A percentile compares a stretch with the other conserved stretches of the same genome.
Evolutionary conservation across 2,329 filamentous ascomycete species (phyloP).

Genomic region (Trichoderma sp.): DNA sequence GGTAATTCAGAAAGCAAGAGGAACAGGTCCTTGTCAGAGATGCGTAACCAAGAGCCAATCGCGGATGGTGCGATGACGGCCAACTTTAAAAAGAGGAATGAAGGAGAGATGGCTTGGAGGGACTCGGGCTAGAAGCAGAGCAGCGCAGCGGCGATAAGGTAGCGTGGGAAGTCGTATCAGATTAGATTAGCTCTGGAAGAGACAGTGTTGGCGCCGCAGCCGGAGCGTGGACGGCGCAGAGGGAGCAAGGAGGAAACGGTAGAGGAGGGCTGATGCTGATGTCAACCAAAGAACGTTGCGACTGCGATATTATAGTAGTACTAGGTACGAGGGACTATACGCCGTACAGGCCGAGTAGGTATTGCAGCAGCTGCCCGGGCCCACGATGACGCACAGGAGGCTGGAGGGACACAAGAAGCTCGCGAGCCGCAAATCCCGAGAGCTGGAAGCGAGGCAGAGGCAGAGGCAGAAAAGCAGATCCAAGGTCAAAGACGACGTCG

Average conservation of each 20-base stretch:
- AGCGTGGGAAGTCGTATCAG: neutral
- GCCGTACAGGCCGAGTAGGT: neutral
- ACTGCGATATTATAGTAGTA: neutral
- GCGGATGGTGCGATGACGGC: slow-evolving; percentile 4
- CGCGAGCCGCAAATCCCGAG: slow-evolving; percentile 7
- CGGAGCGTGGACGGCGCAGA: neutral
- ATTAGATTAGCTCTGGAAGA: neutral
- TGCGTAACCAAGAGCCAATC: neutral
- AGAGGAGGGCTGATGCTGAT: neutral
- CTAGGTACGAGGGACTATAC: neutral
- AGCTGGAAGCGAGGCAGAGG: neutral
- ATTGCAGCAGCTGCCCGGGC: neutral
- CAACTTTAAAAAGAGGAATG: neutral
- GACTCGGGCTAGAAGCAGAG: neutral
- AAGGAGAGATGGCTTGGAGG: neutral
- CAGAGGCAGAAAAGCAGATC: neutral
- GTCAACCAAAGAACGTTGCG: neutral
- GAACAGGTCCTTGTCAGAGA: neutral
- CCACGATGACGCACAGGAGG: slow-evolving; percentile 14
- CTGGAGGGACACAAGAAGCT: neutral
- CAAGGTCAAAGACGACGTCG: neutral
- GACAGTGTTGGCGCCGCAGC: slow-evolving; percentile 5
- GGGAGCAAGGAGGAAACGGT: neutral
- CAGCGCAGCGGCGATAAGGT: neutral
- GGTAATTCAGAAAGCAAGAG: neutral